Evolutionary conservation across 116 monocot genomes (phyloP).

Genomic region (Dioscorea cayenensis): DNA sequence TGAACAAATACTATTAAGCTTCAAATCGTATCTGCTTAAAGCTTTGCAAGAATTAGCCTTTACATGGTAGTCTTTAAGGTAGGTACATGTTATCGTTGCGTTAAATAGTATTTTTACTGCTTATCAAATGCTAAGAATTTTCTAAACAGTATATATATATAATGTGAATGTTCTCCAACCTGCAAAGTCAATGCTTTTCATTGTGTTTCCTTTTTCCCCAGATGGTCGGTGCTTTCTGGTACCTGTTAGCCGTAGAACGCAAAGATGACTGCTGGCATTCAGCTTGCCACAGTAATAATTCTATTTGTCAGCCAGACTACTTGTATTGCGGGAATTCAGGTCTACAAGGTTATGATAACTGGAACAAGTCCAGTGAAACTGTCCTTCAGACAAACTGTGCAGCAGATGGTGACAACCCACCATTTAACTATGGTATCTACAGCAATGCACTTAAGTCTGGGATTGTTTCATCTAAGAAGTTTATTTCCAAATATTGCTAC

Average conservation of each 20-base stretch:
- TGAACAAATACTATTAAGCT: too few relatives aligned
- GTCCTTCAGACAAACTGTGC: conserved; percentile 29
- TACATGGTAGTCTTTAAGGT: too few relatives aligned
- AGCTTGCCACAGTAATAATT: conserved; percentile 18
- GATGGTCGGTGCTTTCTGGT: conserved; percentile 95
- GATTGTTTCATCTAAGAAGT: conserved; percentile 52
- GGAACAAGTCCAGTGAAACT: conserved; percentile 21
- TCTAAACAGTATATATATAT: not conserved
- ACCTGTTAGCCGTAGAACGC: conserved; percentile 74
- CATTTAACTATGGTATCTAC: conserved; percentile 74
- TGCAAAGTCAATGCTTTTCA: not conserved
- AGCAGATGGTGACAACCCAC: conserved; percentile 14
- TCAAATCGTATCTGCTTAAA: too few relatives aligned
- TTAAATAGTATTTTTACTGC: too few relatives aligned
- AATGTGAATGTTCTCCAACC: not conserved
- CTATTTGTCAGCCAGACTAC: conserved; percentile 36
- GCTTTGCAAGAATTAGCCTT: too few relatives aligned
- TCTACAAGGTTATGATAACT: conserved; percentile 22
- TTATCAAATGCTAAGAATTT: not conserved
- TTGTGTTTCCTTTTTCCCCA: conserved; percentile 20
- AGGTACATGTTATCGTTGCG: too few relatives aligned
- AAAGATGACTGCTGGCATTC: conserved; percentile 75
- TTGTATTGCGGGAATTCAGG: conserved; percentile 59
- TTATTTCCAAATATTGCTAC: conserved; percentile 69
- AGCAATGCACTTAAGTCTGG: conserved; percentile 53